These are phyloP conservation scores for Chaetothyriales sp. DNA, from an alignment of 2,329 filamentous ascomycete species.

Conservation along the genomic window DNA sequence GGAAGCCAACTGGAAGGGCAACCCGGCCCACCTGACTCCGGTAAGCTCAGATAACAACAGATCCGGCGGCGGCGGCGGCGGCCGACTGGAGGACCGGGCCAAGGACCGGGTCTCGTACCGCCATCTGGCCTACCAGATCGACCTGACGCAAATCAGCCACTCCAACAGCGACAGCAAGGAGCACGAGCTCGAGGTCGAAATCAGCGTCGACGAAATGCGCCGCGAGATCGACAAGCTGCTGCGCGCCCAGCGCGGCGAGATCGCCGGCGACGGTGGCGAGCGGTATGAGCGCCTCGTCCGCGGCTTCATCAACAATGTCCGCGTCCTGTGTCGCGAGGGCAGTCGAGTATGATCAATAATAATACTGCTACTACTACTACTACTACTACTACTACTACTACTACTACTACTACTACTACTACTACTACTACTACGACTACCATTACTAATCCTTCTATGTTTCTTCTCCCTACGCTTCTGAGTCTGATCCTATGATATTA, in stretches of 20 bases:
- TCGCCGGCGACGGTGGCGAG: background rate
- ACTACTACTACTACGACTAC: too few relatives aligned
- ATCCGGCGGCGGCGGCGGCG: constrained; percentile 20
- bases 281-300: constrained; percentile 32
- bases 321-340: constrained; percentile 26
- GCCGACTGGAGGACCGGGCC: constrained; percentile 42
- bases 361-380: background rate
- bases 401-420: too few relatives aligned
- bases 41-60: constrained; percentile 11
- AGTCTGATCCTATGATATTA: too few relatives aligned
- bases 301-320: constrained; percentile 35
- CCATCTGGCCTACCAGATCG: constrained; percentile 75
- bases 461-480: too few relatives aligned
- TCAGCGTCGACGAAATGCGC: constrained; percentile 24
- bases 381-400: too few relatives aligned
- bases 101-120: constrained; percentile 89
- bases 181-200: constrained; percentile 36
- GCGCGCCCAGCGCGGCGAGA: background rate
- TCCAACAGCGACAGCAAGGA: constrained; percentile 28
- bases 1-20: constrained; percentile 73
- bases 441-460: too few relatives aligned
- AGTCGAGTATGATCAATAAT: background rate
- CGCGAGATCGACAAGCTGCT: background rate
- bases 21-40: constrained; percentile 38
- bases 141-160: constrained; percentile 74